Conservation (phyloP, 208 protist genomes). For the Trypanosoma grayi region DNA sequence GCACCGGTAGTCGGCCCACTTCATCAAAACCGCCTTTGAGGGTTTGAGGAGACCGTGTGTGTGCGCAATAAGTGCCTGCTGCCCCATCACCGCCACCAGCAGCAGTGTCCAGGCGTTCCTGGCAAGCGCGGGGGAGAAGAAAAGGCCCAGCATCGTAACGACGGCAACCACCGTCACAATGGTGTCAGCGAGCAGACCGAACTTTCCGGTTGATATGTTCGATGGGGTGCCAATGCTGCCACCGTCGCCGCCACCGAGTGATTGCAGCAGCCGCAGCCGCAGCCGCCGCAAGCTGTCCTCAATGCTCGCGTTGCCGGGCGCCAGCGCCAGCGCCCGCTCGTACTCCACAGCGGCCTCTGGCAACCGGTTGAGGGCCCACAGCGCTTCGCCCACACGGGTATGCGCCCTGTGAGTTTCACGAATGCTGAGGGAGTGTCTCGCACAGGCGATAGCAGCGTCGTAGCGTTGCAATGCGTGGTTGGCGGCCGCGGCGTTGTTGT, state of each 20-base stretch:
- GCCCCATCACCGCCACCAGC: conserved; percentile 37
- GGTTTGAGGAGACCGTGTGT: conserved; percentile 34
- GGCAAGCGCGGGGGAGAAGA: not conserved
- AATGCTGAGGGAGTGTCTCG: conserved; percentile 45
- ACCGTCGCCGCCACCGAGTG: conserved; percentile 21
- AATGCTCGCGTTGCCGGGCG: conserved; percentile 36
- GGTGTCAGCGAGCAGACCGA: conserved; percentile 6
- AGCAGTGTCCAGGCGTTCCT: conserved; percentile 26
- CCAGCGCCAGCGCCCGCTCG: conserved; percentile 42
- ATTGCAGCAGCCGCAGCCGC: conserved; percentile 32
- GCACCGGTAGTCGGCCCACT: conserved; percentile 53
- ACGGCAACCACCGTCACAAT: not conserved
- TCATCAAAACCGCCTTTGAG: conserved; percentile 36
- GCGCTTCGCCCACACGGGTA: conserved; percentile 47
- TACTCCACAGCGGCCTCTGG: conserved; percentile 51
- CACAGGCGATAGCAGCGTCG: conserved; percentile 67
- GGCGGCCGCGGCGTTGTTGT: conserved; percentile 89
- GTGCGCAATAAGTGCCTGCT: conserved; percentile 48
- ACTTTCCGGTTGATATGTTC: not conserved
- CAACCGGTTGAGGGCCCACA: conserved; percentile 56
- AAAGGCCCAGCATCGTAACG: not conserved
- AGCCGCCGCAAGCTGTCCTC: conserved; percentile 39
- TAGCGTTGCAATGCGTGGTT: conserved; percentile 74
- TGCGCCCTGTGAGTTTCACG: conserved; percentile 70
- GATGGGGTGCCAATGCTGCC: not conserved